Conservation (phyloP, 768 basidiomycete species). For the Fomitopsis serialis region DNA sequence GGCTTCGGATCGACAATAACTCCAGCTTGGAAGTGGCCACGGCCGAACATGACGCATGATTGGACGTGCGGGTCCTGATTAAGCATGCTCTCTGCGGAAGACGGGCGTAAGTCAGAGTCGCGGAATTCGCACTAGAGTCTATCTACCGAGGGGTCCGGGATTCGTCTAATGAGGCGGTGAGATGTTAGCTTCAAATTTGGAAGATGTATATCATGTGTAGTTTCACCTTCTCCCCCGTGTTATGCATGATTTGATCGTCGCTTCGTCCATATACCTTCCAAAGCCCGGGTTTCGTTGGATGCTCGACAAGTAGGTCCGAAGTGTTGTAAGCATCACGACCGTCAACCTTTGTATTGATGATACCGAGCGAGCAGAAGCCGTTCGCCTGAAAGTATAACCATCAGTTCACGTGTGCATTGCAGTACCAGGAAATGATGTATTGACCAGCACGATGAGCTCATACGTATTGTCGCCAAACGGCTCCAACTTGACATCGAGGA, state of each 20-base stretch:
- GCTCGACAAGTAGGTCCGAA: constrained; percentile 34
- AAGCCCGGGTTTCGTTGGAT: constrained; percentile 32
- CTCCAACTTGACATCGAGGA: constrained; percentile 2
- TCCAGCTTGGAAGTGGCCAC: constrained; percentile 34
- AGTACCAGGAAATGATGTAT: not conserved
- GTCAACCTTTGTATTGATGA: constrained; percentile 28
- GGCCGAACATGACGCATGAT: constrained; percentile 34
- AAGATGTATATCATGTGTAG: not conserved
- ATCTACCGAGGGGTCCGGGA: not conserved
- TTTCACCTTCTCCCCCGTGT: constrained; percentile 34
- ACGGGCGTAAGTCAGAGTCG: too few species aligned
- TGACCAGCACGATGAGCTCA: constrained; percentile 15
- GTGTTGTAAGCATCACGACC: constrained; percentile 32
- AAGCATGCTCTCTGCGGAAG: constrained; percentile 28
- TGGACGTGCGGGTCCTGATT: constrained; percentile 27
- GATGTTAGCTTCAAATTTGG: too few species aligned
- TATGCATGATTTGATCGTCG: constrained; percentile 42
- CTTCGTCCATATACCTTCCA: constrained; percentile 36
- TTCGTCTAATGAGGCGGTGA: not conserved
- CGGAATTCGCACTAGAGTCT: too few species aligned
- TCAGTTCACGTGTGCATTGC: not conserved
- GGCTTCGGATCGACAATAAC: constrained; percentile 33
- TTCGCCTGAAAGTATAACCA: too few species aligned
- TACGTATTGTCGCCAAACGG: constrained; percentile 13
- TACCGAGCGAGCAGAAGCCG: constrained; percentile 6